Base-by-base conservation (phyloP, 2,329 filamentous ascomycete species). In the Harringtonia lauricola region DNA sequence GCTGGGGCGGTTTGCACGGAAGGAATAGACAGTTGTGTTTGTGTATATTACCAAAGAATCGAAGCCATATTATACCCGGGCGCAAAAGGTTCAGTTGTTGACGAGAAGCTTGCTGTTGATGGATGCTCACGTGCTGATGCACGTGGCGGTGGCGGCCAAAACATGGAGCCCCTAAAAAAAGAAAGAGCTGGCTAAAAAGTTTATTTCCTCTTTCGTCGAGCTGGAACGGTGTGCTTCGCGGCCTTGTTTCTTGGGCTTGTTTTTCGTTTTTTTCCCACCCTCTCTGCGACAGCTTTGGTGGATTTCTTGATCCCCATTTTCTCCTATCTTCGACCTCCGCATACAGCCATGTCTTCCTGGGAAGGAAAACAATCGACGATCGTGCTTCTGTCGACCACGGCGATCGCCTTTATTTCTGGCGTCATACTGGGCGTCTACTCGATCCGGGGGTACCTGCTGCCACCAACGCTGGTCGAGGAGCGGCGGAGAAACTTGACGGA, bases 351-450 rank as follows among this genome's bases (percentile, higher is more conserved):
- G 44, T 31, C 36, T 19, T 28, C 36, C 13, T 47, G 36, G 36
- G n/a, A n/a, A n/a, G n/a, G n/a, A n/a, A n/a, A n/a, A n/a, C n/a
- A n/a, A n/a, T n/a, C n/a, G n/a, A n/a, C n/a, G n/a, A 70, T 88
- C 46, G 68, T 88, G 37, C 65, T n/a, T n/a, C n/a, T 90, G 49
- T 78, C 81, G 43, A 88, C 86, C 17, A 80, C 81, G 51, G 74
- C 94, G 49, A 66, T 90, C 45, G 76, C 82, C 49, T 79, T 85
- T 52, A 60, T 92, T 43, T 74, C 78, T 1, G 89, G 89, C 54
- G 94, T 90, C 64, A 77, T 88, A 31, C 73, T 95, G 14, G 87
- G 86, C 49, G 66, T 94, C 47, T 88, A 88, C 64, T 72, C 79
- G 17, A 74, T 75, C 48, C 71, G 63, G 45, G 75, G 76, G 45